Evolutionary conservation across 257 asterid species (phyloP).

Genomic region (Ilex aquifolium): DNA sequence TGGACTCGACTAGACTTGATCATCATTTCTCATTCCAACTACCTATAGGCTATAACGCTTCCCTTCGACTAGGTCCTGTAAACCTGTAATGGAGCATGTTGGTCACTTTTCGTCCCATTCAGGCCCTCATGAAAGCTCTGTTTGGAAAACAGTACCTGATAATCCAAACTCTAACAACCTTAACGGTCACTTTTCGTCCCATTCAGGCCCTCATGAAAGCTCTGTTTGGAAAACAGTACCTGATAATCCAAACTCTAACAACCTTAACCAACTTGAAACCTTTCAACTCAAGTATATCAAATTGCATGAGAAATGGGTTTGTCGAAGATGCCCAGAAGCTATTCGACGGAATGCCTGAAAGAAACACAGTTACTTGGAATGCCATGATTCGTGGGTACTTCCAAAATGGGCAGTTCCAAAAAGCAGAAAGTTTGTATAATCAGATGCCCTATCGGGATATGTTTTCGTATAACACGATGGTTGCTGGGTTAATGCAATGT

Average conservation of each 20-base stretch:
- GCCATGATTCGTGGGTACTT: constrained; percentile 61
- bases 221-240: constrained; percentile 12
- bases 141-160: constrained; percentile 9
- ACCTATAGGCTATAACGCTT: no score
- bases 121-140: constrained; percentile 16
- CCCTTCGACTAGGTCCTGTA: no score
- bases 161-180: constrained; percentile 13
- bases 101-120: constrained; percentile 22
- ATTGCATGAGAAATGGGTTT: constrained; percentile 45
- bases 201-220: constrained; percentile 19
- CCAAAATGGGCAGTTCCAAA: constrained; percentile 34
- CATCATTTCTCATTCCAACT: no score
- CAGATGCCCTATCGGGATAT: constrained; percentile 49
- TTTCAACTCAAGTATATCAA: constrained; percentile 52
- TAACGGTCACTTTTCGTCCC: constrained; percentile 17
- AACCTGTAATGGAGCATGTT: constrained; percentile 38
- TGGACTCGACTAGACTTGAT: no score
- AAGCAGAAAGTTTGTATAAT: constrained; percentile 33
- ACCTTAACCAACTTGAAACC: constrained; percentile 34
- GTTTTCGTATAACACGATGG: constrained; percentile 55
- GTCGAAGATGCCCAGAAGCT: constrained; percentile 37
- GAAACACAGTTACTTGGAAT: constrained; percentile 50
- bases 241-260: constrained; percentile 9
- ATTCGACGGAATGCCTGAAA: constrained; percentile 56
- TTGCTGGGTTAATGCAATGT: constrained; percentile 44